A percentile compares a stretch with the other conserved stretches of the same genome.
Evolutionary conservation across 2,329 filamentous ascomycete genomes (phyloP).

Genomic region (Aphanoascus verrucosus): DNA sequence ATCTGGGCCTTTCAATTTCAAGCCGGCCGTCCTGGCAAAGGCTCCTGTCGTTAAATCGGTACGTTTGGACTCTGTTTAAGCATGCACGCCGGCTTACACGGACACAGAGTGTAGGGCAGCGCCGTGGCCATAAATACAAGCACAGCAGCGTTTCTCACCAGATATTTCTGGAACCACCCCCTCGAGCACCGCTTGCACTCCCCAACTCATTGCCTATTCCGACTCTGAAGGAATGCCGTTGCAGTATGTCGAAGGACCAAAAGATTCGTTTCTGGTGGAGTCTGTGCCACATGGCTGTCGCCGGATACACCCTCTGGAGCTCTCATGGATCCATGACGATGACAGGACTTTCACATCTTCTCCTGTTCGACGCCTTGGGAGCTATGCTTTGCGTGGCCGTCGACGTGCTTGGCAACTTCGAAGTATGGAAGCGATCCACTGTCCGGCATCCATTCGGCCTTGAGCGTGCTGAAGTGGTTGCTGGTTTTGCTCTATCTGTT

Average conservation of each 20-base stretch:
- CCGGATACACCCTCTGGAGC: slow-evolving; percentile 73
- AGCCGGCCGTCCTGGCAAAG: slow-evolving; percentile 67
- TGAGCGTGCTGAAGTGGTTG: slow-evolving; percentile 83
- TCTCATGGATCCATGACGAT: slow-evolving; percentile 79
- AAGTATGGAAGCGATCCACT: slow-evolving; percentile 89
- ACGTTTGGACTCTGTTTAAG: slow-evolving; percentile 23
- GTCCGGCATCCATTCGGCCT: slow-evolving; percentile 89
- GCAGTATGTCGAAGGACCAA: slow-evolving; percentile 82
- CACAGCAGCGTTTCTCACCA: slow-evolving; percentile 94
- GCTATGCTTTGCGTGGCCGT: slow-evolving; percentile 85
- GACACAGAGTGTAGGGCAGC: slow-evolving; percentile 69
- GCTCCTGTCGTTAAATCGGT: slow-evolving; percentile 64
- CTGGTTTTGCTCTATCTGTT: slow-evolving; percentile 91
- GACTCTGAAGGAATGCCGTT: slow-evolving; percentile 75
- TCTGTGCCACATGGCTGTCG: slow-evolving; percentile 72
- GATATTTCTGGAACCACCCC: slow-evolving; percentile 87
- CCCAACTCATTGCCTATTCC: slow-evolving; percentile 88
- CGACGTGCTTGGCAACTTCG: slow-evolving; percentile 90
- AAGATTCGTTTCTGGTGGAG: slow-evolving; percentile 78
- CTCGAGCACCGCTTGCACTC: slow-evolving; percentile 72
- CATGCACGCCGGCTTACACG: slow-evolving; percentile 16
- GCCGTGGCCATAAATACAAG: slow-evolving; percentile 94
- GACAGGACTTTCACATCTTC: slow-evolving; percentile 81
- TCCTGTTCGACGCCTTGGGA: slow-evolving; percentile 90
- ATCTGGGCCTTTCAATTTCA: slow-evolving; percentile 79